phyloP scores from a whole-genome alignment of 2,329 filamentous ascomycete species.

The Venturiaceae sp. region DNA sequence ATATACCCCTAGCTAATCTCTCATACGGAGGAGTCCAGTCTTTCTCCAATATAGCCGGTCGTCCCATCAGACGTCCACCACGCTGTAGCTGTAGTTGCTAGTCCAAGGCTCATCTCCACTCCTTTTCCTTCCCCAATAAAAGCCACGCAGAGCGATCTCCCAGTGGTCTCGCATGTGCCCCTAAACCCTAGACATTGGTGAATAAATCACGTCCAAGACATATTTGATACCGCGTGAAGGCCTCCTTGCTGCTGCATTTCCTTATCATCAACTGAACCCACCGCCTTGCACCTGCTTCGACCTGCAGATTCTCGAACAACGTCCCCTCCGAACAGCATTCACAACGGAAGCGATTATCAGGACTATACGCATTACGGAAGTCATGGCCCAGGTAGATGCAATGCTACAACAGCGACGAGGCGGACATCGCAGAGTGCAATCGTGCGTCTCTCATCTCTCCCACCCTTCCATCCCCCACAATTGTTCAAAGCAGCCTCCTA shows the following conservation, averaged over 20 bases:
- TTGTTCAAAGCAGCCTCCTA: background rate
- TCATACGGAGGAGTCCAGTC: too few relatives aligned
- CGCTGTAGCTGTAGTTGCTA: background rate
- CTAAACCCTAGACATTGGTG: background rate
- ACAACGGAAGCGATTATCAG: background rate
- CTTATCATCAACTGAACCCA: background rate
- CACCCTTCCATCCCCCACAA: background rate
- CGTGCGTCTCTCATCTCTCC: background rate
- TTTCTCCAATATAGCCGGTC: too few relatives aligned
- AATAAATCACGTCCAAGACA: background rate
- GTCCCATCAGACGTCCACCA: too few relatives aligned
- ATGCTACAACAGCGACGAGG: background rate
- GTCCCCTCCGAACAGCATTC: too few relatives aligned
- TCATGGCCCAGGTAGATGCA: background rate
- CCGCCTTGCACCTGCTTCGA: background rate
- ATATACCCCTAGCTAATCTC: too few relatives aligned
- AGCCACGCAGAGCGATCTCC: background rate
- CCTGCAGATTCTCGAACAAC: background rate
- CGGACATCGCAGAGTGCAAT: conserved; percentile 5
- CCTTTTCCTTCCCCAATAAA: background rate
- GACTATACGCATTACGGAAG: background rate
- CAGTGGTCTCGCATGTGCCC: background rate
- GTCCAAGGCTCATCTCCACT: background rate
- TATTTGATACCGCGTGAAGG: background rate
- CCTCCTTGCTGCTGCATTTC: background rate